Base-by-base conservation (phyloP, 129 eudicot species). In the carrot (Daucus carota) region DNA sequence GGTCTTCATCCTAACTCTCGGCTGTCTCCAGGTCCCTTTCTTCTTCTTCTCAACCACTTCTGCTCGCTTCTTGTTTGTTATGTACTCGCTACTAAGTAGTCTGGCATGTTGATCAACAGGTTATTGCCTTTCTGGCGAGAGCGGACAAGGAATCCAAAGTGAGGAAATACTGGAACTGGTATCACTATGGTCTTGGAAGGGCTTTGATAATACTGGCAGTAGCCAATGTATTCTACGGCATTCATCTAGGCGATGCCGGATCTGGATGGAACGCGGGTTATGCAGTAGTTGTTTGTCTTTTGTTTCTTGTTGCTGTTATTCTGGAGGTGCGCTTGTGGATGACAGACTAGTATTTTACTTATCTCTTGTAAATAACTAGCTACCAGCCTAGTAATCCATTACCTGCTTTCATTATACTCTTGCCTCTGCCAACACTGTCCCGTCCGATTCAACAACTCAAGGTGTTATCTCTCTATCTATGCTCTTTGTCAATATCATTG, bases 101-200 rank as follows among this genome's bases (percentile, higher is more conserved):
- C 8, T 22, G 28, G 22, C 22, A 28, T 52, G 62, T 52, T 52
- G 13, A 22, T n/a, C n/a, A n/a, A 52, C 29, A 93, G 98, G 83
- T 90, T 45, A 81, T 87, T 24, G 98, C 93, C 15, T 5, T 87
- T 74, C 84, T 90, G 80, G 80, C 74, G 22, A 76, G 98, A 66
- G 97, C 98, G 12, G 74, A 83, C 22, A 87, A 85, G 76, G 88
- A 46, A 43, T 81, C 96, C 1, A 91, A 89, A 75, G 84, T 47
- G 47, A 73, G 97, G 63, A 91, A 88, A 74, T 87, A 81, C 38
- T 93, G 98, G 98, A 93, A 90, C 47, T 93, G 96, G 96, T 93
- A 89, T 74, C 98, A 93, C 80, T 84, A 81, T n/a, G 75, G 59
- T 1, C 85, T 90, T 22, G 98, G 98, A 62, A 84, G 94, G 76